Evolutionary conservation across 306 rosid genomes (phyloP), one percentile per base, ranked within the genome.

Genomic region (Gastrolobium villosum): DNA sequence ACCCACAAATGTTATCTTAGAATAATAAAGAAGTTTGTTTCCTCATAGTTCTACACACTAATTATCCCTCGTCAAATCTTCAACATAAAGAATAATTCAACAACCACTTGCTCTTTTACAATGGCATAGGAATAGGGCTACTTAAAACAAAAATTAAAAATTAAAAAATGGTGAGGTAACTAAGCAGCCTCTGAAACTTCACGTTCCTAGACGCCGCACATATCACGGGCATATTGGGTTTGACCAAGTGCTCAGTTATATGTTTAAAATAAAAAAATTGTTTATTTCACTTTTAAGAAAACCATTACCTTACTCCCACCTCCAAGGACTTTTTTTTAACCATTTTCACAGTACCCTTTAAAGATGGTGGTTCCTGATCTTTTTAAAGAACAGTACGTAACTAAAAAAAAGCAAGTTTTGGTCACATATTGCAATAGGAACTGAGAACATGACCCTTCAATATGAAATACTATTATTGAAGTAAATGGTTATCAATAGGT

Each of bases 311-410:
- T 77, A 63, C 79, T 70, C 67, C 13, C 50, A 44, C 50, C 45
- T 71, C 48, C 65, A 65, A 39, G 34, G 20, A 43, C 71, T 31
- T 10, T n/a, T 32, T 54, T 73, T 55, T 55, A 65, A 79, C 73
- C 79, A 72, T 83, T 66, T 62, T 49, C 30, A 62, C 46, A 71
- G 71, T 78, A 54, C 64, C 70, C 37, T 56, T 62, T 66, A 81
- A 83, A 87, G 77, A 65, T 65, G 20, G 62, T 84, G 90, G 89
- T 67, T 83, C 87, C 39, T 30, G 43, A 78, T 54, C 56, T 71
- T 83, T 32, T 15, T 37, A 44, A 57, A 78, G 70, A 85, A 67
- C 72, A 76, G 64, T 75, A 67, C 75, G 84, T 70, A 70, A 74
- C 71, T 46, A 74, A 73, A 61, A 74, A 73, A 61, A 75, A 75